These are phyloP conservation scores for Penicillium cosmopolitanum DNA, from an alignment of 495 filamentous ascomycete species.

Conservation along the genomic window DNA sequence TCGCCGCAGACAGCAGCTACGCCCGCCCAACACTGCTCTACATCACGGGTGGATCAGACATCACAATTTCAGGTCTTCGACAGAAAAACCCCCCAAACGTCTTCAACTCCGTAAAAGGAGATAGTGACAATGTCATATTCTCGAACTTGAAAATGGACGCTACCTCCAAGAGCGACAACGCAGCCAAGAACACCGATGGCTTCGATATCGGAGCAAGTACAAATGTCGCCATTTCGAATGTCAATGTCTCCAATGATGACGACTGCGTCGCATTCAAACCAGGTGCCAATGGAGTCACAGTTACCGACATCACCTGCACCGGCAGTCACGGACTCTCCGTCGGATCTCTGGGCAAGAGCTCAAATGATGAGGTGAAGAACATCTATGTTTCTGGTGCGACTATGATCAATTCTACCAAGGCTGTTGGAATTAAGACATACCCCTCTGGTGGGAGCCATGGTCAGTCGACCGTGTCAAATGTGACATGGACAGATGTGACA, in stretches of 20 bases:
- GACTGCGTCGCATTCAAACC: slow-evolving; percentile 54
- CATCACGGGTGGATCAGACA: slow-evolving; percentile 40
- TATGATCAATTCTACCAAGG: slow-evolving; percentile 49
- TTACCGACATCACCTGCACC: slow-evolving; percentile 41
- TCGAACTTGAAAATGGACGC: slow-evolving; percentile 38
- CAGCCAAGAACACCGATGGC: slow-evolving; percentile 47
- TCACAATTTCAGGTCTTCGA: slow-evolving; percentile 36
- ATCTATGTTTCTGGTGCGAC: slow-evolving; percentile 39
- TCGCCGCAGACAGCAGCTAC: slow-evolving; percentile 40
- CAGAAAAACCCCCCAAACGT: slow-evolving; percentile 50
- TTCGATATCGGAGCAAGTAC: slow-evolving; percentile 51
- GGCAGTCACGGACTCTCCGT: slow-evolving; percentile 49
- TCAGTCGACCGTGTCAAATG: slow-evolving; percentile 42
- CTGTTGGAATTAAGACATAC: slow-evolving; percentile 49
- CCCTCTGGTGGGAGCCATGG: slow-evolving; percentile 41
- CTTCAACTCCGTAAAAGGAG: slow-evolving; percentile 44
- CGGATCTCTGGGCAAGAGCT: slow-evolving; percentile 38
- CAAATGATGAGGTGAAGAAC: slow-evolving; percentile 42
- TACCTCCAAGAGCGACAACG: slow-evolving; percentile 38
- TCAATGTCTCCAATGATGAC: slow-evolving; percentile 47
- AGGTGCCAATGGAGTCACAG: slow-evolving; percentile 41
- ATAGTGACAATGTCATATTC: slow-evolving; percentile 34
- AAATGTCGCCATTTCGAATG: slow-evolving; percentile 38
- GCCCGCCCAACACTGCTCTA: slow-evolving; percentile 44
- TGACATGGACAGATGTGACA: slow-evolving; percentile 43